Percentiles rank a stretch among this genome's conserved stretches.
Evolutionary conservation across 148 eudicot species (phyloP).

Genomic region (Gaultheria prostrata): DNA sequence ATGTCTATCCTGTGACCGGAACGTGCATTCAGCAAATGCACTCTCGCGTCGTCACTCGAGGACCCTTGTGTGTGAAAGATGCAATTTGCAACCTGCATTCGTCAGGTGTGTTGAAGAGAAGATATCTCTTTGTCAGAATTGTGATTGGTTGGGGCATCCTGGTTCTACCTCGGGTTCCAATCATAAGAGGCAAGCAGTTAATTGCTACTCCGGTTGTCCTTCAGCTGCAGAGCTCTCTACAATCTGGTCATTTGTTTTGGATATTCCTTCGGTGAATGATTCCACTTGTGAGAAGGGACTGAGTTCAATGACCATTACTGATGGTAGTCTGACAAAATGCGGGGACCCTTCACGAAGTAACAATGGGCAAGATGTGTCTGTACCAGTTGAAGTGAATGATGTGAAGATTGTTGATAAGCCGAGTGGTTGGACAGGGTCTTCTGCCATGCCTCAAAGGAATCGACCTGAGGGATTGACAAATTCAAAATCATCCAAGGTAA

Average conservation of each 20-base stretch:
- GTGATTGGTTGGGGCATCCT: slow-evolving; percentile 60
- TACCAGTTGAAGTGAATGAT: slow-evolving; percentile 25
- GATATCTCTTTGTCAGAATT: slow-evolving; percentile 72
- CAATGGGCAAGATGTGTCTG: slow-evolving; percentile 20
- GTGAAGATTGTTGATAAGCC: slow-evolving; percentile 32
- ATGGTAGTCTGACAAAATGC: slow-evolving; percentile 21
- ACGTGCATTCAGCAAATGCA: slow-evolving; percentile 93
- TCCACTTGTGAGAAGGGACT: slow-evolving; percentile 65
- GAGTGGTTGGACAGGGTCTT: slow-evolving; percentile 35
- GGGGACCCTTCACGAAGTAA: slow-evolving; percentile 25
- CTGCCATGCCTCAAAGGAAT: slow-evolving; percentile 36
- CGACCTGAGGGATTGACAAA: slow-evolving; percentile 30
- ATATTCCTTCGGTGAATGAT: slow-evolving; percentile 38
- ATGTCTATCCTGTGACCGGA: slow-evolving; percentile 93
- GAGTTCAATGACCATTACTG: slow-evolving; percentile 56
- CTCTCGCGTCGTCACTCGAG: slow-evolving; percentile 86
- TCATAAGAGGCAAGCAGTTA: slow-evolving; percentile 64
- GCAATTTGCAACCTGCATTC: slow-evolving; percentile 71
- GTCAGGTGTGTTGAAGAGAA: slow-evolving; percentile 76
- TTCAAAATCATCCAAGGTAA: slow-evolving; percentile 64
- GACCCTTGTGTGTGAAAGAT: slow-evolving; percentile 81
- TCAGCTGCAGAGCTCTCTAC: slow-evolving; percentile 71
- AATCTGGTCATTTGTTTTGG: slow-evolving; percentile 74
- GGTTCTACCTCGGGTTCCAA: slow-evolving; percentile 35
- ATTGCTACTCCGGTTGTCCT: slow-evolving; percentile 85